A percentile compares a stretch with the other conserved stretches of the same genome.
Conservation (phyloP, 2,329 filamentous ascomycete genomes). For the Rasamsonia emersonii region DNA sequence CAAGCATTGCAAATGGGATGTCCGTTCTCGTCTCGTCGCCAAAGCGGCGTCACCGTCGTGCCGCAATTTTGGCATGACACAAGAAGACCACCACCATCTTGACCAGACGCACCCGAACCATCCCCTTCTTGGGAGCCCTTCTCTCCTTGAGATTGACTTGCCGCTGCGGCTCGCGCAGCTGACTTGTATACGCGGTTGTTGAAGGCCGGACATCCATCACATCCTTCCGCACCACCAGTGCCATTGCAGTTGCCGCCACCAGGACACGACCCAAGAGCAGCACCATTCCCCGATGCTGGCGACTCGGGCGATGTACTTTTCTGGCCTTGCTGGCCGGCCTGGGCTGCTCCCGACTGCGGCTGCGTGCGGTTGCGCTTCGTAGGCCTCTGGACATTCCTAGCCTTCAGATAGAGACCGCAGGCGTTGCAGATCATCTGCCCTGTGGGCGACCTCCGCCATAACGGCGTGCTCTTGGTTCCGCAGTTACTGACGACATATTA, state of each 20-base stretch:
- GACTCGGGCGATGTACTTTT: slow-evolving; percentile 20
- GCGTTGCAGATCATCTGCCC: slow-evolving; percentile 97
- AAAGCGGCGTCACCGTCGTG: slow-evolving; percentile 91
- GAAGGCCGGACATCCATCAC: slow-evolving; percentile 90
- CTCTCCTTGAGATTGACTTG: slow-evolving; percentile 18
- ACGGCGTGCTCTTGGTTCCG: slow-evolving; percentile 80
- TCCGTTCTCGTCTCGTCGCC: slow-evolving; percentile 86
- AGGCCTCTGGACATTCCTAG: slow-evolving; percentile 81
- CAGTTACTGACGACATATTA: slow-evolving; percentile 62
- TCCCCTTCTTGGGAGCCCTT: slow-evolving; percentile 17
- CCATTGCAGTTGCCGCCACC: slow-evolving; percentile 93
- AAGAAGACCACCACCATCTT: slow-evolving; percentile 45
- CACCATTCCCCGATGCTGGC: slow-evolving; percentile 13
- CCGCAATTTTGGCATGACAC: slow-evolving; percentile 96
- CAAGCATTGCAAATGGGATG: slow-evolving; percentile 99
- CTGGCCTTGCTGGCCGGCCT: slow-evolving; percentile 14
- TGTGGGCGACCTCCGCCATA: slow-evolving; percentile 89
- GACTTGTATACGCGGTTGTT: slow-evolving; percentile 93
- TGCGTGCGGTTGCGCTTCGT: slow-evolving; percentile 70
- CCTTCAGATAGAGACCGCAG: slow-evolving; percentile 89
- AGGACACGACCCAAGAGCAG: slow-evolving; percentile 70
- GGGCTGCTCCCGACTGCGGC: slow-evolving; percentile 39
- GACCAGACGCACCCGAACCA: slow-evolving; percentile 10
- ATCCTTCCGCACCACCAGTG: slow-evolving; percentile 88
- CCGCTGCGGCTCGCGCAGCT: slow-evolving; percentile 44